Evolutionary conservation across 257 asterid genomes (phyloP).

Genomic region (Forsythia suspensa): DNA sequence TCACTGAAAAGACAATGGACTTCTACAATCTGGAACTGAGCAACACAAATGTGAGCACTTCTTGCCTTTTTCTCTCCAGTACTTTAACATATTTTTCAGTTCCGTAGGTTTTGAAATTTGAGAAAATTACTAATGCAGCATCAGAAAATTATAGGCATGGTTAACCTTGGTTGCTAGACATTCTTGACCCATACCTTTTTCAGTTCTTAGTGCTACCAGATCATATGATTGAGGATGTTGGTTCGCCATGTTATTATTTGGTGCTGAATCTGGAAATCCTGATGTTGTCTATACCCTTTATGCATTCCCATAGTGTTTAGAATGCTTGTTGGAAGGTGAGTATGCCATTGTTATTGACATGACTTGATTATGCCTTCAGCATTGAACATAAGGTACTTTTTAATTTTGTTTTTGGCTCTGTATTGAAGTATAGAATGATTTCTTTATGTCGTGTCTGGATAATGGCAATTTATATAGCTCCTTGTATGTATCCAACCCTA

Average conservation of each 20-base stretch:
- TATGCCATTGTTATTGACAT: not conserved
- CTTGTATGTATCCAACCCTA: not conserved
- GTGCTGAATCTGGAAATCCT: not conserved
- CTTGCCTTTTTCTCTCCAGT: not conserved
- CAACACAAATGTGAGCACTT: constrained; percentile 71
- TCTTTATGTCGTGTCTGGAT: not conserved
- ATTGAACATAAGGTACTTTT: not conserved
- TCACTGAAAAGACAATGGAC: constrained; percentile 58
- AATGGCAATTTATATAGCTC: not conserved
- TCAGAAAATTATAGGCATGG: not conserved
- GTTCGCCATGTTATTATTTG: not conserved
- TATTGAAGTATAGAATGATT: not conserved
- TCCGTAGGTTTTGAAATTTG: not conserved
- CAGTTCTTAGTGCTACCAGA: not conserved
- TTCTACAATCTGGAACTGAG: constrained; percentile 84
- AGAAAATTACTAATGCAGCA: not conserved
- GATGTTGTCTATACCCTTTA: not conserved
- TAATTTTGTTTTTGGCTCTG: not conserved
- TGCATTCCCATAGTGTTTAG: not conserved
- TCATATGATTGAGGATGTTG: not conserved
- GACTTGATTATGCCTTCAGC: not conserved
- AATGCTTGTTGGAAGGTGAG: not conserved
- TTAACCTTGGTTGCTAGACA: not conserved
- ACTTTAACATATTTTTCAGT: not conserved
- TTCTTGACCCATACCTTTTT: not conserved